A percentile compares a stretch with the other conserved stretches of the same genome.
These are phyloP conservation scores for Saccharomyces hybrid DNA, from an alignment of 1,139 yeast genomes.

Conservation along the genomic window DNA sequence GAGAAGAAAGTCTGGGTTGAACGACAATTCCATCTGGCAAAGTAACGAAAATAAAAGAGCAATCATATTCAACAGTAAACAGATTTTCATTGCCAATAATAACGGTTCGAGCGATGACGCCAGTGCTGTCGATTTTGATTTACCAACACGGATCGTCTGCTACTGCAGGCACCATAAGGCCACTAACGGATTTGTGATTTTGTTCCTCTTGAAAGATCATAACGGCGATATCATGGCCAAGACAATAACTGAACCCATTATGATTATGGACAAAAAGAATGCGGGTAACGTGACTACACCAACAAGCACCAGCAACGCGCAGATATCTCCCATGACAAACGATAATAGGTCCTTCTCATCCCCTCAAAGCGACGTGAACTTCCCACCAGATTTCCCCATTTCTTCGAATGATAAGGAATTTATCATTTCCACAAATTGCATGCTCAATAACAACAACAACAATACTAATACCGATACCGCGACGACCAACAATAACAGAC, in stretches of 20 bases:
- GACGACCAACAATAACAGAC: not conserved
- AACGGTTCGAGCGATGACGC: constrained; percentile 36
- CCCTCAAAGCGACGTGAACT: not conserved
- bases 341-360: not conserved
- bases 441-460: not conserved
- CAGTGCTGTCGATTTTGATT: constrained; percentile 39
- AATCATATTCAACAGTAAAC: constrained; percentile 84
- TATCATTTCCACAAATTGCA: not conserved
- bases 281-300: not conserved
- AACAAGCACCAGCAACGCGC: not conserved
- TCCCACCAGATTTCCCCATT: not conserved
- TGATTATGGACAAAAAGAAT: constrained; percentile 84
- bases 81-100: constrained; percentile 68
- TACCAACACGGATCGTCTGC: constrained; percentile 84
- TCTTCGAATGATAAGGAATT: not conserved
- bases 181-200: constrained; percentile 63
- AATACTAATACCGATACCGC: not conserved
- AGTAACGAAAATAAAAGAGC: constrained; percentile 70
- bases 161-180: constrained; percentile 94
- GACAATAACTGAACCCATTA: constrained; percentile 61
- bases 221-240: constrained; percentile 62
- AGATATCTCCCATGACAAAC: not conserved
- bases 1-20: constrained; percentile 64
- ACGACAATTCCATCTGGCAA: constrained; percentile 72
- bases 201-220: constrained; percentile 60